Conservation (phyloP, 2,329 filamentous ascomycete genomes). For the Arthrobotrys iridis region DNA sequence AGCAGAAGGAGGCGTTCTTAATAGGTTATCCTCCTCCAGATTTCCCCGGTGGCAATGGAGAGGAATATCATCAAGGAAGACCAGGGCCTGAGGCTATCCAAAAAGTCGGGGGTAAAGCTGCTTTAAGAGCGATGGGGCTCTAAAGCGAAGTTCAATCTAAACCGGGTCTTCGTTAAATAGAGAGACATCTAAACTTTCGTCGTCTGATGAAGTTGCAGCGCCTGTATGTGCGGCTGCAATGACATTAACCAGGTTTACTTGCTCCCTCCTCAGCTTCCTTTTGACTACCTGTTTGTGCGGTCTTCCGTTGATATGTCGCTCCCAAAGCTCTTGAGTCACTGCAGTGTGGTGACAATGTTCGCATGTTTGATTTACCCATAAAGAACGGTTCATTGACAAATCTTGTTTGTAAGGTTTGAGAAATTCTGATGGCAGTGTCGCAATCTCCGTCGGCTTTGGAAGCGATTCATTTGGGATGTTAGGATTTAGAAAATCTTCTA, state of each 20-base stretch:
- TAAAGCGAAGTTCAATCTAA: constrained; percentile 4
- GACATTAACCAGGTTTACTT: constrained; percentile 30
- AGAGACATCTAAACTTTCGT: background rate
- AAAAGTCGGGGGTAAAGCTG: constrained; percentile 25
- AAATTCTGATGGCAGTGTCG: constrained; percentile 34
- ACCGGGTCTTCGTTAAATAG: background rate
- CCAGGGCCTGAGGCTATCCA: constrained; percentile 11
- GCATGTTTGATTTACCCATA: constrained; percentile 44
- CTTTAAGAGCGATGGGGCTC: constrained; percentile 48
- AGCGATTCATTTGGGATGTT: constrained; percentile 40
- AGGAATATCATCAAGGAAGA: constrained; percentile 65
- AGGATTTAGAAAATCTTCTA: constrained; percentile 43
- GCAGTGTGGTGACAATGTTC: constrained; percentile 45
- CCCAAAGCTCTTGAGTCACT: constrained; percentile 39
- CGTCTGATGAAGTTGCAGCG: background rate
- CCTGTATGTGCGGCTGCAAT: constrained; percentile 13
- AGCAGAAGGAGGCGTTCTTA: constrained; percentile 77
- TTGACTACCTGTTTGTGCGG: constrained; percentile 29
- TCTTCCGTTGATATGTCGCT: constrained; percentile 41
- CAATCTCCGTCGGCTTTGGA: constrained; percentile 40
- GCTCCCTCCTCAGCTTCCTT: constrained; percentile 40
- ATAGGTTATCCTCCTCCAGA: constrained; percentile 74
- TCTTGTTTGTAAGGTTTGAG: constrained; percentile 43
- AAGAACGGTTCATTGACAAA: constrained; percentile 37
- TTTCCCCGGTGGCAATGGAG: constrained; percentile 77